Evolutionary conservation across 2,329 filamentous ascomycete genomes (phyloP), one percentile per base, ranked within the genome.

Genomic region (Arthrobotrys entomopaga): DNA sequence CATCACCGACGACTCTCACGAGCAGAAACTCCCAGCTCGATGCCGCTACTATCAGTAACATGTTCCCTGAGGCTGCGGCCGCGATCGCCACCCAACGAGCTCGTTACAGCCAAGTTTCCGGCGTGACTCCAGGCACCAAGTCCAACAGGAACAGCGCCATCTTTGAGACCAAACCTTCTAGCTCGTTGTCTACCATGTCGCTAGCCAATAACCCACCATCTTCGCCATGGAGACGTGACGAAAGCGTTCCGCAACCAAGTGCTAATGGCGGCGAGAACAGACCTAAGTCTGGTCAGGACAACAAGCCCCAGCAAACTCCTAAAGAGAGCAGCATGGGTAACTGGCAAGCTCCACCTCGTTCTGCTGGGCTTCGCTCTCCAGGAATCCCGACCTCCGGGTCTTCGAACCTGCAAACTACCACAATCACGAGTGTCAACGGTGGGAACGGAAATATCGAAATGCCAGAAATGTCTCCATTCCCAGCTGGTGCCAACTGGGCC

Each of bases 71-170:
- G 84, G 95, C 95, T 50, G 95, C 95, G 13, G 94, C 94, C 48
- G 95, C 95, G n/a, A 98, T 99, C 81, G 94, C 94, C 24, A 96
- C 95, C 75, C 94, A 99, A 82, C 97, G 97, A 84, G 94, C 93
- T 70, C 96, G 97, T 81, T 98, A 96, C 80, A 96, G 93, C 16
- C 93, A 97, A 81, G 91, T 96, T 81, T 97, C 93, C 2, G 95
- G 94, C 72, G 92, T 93, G 77, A 89, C 90, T 20, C 93, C 93
- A 2, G 78, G 77, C 5, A 76, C 77, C 8, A 78, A 78, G 59
- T 97, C 95, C 20, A 97, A 96, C 84, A 89, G 95, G 72, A 98
- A 97, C 83, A 98, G 94, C 81, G 86, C 89, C 76, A 88, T 89
- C 19, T 87, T 93, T 66, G 92, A 93, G 76, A 87, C 91, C 74